A percentile compares a stretch with the other conserved stretches of the same genome.
phyloP scores from a whole-genome alignment of 441 rosid species.

The Mallotus repandus region DNA sequence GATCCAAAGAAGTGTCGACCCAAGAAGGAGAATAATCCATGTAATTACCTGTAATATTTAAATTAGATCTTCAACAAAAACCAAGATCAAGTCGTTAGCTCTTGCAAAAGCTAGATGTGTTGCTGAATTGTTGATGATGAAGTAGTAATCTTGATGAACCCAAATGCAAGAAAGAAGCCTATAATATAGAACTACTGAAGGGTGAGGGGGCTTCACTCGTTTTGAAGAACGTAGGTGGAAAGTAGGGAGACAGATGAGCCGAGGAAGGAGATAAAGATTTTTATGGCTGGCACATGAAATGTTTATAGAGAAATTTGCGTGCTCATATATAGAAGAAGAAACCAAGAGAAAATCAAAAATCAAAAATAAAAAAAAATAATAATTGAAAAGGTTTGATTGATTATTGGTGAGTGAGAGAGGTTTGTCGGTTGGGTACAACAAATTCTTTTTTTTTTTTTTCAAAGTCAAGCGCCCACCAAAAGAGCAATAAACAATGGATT shows the following conservation, averaged over 20 bases:
- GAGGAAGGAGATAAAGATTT: neutral
- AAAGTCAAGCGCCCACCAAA: conserved; percentile 49
- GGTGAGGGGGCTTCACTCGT: neutral
- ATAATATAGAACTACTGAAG: conserved; percentile 10
- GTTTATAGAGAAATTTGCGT: neutral
- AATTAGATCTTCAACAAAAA: neutral
- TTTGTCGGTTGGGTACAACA: conserved; percentile 32
- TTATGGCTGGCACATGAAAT: neutral
- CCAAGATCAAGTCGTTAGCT: neutral
- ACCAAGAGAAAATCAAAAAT: neutral
- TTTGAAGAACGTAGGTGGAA: conserved; percentile 45
- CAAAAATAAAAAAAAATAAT: too few species aligned
- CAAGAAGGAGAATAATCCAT: conserved; percentile 56
- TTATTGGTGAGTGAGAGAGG: neutral
- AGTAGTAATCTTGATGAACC: neutral
- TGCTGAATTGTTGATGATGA: too few species aligned
- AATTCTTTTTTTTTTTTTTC: conserved; percentile 16
- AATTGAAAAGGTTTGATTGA: neutral
- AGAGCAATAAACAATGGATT: conserved; percentile 26
- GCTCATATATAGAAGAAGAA: neutral
- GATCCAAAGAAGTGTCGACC: conserved; percentile 80
- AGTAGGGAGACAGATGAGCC: neutral
- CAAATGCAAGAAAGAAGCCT: neutral
- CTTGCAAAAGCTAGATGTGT: too few species aligned
- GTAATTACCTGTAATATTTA: neutral